Percentiles rank a stretch among this genome's conserved stretches.
These are phyloP conservation scores for Effrenium voratum DNA, from an alignment of 73 alveolate species.

Conservation along the genomic window DNA sequence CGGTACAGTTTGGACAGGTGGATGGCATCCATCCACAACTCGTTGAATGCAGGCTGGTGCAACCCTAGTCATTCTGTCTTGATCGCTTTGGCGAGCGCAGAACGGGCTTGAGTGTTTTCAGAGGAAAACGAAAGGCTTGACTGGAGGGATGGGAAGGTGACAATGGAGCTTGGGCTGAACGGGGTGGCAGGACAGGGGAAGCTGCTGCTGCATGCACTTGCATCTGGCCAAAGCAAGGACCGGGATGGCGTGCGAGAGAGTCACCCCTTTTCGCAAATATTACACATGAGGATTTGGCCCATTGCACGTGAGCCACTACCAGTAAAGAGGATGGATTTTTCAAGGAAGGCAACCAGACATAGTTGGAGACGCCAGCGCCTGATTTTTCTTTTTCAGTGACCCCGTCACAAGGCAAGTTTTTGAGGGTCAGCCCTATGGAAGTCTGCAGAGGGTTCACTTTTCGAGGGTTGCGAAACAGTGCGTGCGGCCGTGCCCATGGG, in stretches of 20 bases:
- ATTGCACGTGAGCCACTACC: too few species aligned
- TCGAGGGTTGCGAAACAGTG: too few species aligned
- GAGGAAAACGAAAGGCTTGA: not conserved
- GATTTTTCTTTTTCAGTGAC: not conserved
- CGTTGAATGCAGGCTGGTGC: slow-evolving; percentile 65
- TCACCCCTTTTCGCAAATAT: too few species aligned
- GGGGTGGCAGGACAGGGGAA: slow-evolving; percentile 40
- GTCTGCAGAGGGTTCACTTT: too few species aligned
- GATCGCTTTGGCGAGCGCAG: not conserved
- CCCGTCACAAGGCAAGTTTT: too few species aligned
- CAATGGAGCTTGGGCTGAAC: not conserved
- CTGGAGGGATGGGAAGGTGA: not conserved
- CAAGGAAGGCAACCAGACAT: too few species aligned
- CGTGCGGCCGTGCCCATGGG: too few species aligned
- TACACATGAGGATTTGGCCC: too few species aligned
- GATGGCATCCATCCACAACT: slow-evolving; percentile 66
- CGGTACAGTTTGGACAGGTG: not conserved
- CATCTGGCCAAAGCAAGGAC: slow-evolving; percentile 90
- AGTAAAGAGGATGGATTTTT: too few species aligned
- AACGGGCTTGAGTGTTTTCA: not conserved
- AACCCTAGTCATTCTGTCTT: not conserved
- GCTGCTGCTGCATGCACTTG: slow-evolving; percentile 70
- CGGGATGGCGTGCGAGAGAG: not conserved
- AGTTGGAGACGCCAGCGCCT: not conserved
- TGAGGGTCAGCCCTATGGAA: too few species aligned